phyloP scores from a whole-genome alignment of 2,329 filamentous ascomycete species.

The Epichloe baconii region DNA sequence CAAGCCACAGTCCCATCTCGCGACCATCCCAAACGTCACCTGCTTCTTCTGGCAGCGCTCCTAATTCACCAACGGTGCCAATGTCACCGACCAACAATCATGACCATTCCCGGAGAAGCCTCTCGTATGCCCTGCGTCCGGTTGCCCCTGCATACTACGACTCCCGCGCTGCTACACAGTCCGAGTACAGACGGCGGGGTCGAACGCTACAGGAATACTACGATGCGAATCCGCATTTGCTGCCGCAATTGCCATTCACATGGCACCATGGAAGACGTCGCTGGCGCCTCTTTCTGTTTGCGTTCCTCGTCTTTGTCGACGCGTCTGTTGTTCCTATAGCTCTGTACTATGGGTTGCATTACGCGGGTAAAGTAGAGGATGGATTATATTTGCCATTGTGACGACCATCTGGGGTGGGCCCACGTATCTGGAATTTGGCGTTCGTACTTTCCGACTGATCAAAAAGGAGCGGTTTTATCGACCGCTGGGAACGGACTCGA shows the following conservation, averaged over 20 bases:
- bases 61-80: neutral
- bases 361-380: constrained; percentile 24
- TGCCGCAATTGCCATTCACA: constrained; percentile 28
- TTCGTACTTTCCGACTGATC: constrained; percentile 35
- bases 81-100: neutral
- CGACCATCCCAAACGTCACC: neutral
- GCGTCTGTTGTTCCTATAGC: constrained; percentile 33
- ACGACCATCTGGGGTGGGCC: constrained; percentile 42
- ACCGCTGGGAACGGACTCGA: constrained; percentile 30
- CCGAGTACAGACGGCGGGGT: constrained; percentile 22
- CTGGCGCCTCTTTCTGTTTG: constrained; percentile 33
- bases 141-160: constrained; percentile 26
- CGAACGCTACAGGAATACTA: constrained; percentile 27
- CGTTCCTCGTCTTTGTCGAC: constrained; percentile 33
- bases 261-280: constrained; percentile 27
- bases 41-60: neutral
- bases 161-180: constrained; percentile 23
- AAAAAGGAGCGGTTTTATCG: constrained; percentile 35
- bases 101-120: constrained; percentile 15
- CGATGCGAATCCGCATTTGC: constrained; percentile 22
- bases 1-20: neutral
- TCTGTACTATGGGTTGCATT: constrained; percentile 38
- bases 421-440: constrained; percentile 39
- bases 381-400: constrained; percentile 37
- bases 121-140: constrained; percentile 22